Evolutionary conservation across 805 yeast genomes (phyloP), one percentile per base, ranked within the genome.

Genomic region (Saccharomycopsis fermentans): DNA sequence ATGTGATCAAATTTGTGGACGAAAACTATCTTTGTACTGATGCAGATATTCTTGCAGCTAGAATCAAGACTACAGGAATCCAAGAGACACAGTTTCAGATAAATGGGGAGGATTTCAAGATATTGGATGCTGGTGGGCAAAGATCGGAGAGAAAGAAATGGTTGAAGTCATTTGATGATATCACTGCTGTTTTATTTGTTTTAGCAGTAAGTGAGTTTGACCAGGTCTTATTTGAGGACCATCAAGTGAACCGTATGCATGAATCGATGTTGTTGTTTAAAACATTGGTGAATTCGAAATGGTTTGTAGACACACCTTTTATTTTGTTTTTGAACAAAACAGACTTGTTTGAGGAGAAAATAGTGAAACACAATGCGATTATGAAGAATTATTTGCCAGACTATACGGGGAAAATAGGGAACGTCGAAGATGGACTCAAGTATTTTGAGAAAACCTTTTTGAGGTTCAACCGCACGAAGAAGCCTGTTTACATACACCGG

Each of bases 51-150:
- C 73, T 94, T 63, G 85, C 81, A 65, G 98, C 97, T 3, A 77
- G 99, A 37, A 88, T 94, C 66, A 91, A 92, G 72, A 92, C 99
- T 14, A 91, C 97, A 0, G 99, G 99, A 2, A 90, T 94, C 56
- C 87, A 95, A 1, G 96, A 92, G 69, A 86, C 94, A 5, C 80
- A 77, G 57, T 91, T 94, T 72, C 76, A 77, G 58, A 81, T 92
- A 61, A 81, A 82, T 9, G 77, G 81, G 2, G 78, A 82, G 53
- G 81, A 77, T 63, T 84, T 91, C 69, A 83, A 82, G 66, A 88
- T 94, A 48, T 73, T 90, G 51, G 99, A 94, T 75, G 98, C 97
- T 3, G 99, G 99, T 63, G 97, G 97, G 1, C 99, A 94, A 71
- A 77, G 99, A 66, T 83, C 95, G 2, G 99, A 94, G 74, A 83